A percentile compares a stretch with the other conserved stretches of the same genome.
Evolutionary conservation across 352 stramenopile genomes (phyloP).

Genomic region (Phytopythium boreale): DNA sequence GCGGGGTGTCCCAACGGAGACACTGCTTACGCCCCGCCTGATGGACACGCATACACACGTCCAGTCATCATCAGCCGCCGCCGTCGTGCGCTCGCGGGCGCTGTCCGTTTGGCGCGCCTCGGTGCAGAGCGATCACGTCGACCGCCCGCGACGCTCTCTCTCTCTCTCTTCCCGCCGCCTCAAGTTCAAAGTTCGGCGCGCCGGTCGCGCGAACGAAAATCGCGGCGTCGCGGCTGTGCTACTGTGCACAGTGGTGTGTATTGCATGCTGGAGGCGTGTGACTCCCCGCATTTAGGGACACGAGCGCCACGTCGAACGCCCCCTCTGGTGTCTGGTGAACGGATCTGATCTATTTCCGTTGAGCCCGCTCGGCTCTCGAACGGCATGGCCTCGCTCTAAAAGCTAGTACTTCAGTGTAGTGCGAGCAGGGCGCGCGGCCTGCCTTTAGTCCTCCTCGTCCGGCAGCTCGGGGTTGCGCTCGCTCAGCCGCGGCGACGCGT

Average conservation of each 20-base stretch:
- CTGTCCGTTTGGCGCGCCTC: background rate
- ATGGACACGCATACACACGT: background rate
- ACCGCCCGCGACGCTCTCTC: too few relatives aligned
- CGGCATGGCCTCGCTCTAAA: too few relatives aligned
- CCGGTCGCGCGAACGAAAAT: background rate
- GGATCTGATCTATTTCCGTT: too few relatives aligned
- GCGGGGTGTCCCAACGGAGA: background rate
- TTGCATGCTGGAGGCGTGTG: too few relatives aligned
- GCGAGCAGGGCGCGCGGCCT: too few relatives aligned
- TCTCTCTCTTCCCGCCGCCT: background rate
- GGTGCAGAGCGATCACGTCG: background rate
- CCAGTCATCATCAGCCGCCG: background rate
- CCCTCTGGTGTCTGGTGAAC: too few relatives aligned
- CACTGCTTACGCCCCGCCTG: background rate
- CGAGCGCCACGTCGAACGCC: too few relatives aligned
- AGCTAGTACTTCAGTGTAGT: too few relatives aligned
- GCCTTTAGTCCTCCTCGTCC: slow-evolving; percentile 12
- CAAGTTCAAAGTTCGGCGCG: slow-evolving; percentile 1
- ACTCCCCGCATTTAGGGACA: too few relatives aligned
- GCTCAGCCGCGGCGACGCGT: slow-evolving; percentile 59
- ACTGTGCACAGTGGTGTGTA: background rate
- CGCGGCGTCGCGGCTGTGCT: background rate
- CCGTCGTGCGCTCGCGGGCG: background rate
- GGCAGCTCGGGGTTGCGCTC: slow-evolving; percentile 74
- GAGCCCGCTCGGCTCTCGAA: too few relatives aligned